phyloP scores from a whole-genome alignment of 1,284 basidiomycete species.

The Trametes sp. region DNA sequence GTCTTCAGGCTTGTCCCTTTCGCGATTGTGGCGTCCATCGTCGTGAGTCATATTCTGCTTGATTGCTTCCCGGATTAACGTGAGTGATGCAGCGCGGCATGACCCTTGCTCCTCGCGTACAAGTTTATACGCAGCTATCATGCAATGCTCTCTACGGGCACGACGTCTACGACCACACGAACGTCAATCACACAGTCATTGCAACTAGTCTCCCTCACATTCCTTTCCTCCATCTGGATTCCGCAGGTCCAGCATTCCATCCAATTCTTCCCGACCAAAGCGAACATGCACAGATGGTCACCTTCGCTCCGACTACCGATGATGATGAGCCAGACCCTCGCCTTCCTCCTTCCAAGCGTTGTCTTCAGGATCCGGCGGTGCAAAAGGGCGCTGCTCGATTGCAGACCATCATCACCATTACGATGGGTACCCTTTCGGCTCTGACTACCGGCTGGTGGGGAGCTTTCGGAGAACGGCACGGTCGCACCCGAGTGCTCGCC shows the following conservation, averaged over 20 bases:
- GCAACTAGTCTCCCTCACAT: slow-evolving; percentile 18
- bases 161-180: slow-evolving; percentile 52
- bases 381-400: slow-evolving; percentile 72
- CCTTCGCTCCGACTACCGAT: slow-evolving; percentile 33
- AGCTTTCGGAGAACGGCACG: slow-evolving; percentile 79
- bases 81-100: slow-evolving; percentile 66
- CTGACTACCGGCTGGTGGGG: slow-evolving; percentile 92
- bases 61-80: background rate
- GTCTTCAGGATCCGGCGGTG: slow-evolving; percentile 68
- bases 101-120: slow-evolving; percentile 78
- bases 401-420: slow-evolving; percentile 76
- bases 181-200: slow-evolving; percentile 24
- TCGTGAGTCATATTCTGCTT: slow-evolving; percentile 52
- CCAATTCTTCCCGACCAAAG: slow-evolving; percentile 20
- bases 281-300: slow-evolving; percentile 13
- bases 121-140: slow-evolving; percentile 80
- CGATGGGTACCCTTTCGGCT: slow-evolving; percentile 83
- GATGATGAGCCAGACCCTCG: slow-evolving; percentile 58
- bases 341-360: slow-evolving; percentile 56
- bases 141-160: slow-evolving; percentile 62
- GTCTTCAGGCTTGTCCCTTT: slow-evolving; percentile 74
- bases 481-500: slow-evolving; percentile 80
- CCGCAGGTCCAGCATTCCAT: slow-evolving; percentile 10
- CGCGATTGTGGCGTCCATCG: slow-evolving; percentile 67
- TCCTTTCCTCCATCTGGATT: slow-evolving; percentile 26